Evolutionary conservation across 1,284 basidiomycete genomes (phyloP).

Genomic region (Tausonia pullulans): DNA sequence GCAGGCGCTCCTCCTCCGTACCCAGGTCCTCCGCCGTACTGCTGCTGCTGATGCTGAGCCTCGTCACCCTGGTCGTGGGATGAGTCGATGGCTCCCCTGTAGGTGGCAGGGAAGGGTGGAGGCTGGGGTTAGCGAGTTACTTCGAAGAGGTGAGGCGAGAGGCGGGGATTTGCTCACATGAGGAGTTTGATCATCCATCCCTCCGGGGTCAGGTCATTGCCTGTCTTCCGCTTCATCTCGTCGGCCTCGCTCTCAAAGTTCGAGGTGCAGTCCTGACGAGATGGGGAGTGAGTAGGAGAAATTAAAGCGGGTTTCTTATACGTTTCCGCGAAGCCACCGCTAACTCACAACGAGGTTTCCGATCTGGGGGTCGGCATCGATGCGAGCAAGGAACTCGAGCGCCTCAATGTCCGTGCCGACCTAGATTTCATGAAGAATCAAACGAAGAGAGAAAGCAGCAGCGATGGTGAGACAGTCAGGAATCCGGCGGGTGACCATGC

Average conservation of each 20-base stretch:
- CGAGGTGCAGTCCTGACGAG: constrained; percentile 33
- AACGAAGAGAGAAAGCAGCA: constrained; percentile 18
- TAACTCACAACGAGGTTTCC: constrained; percentile 34
- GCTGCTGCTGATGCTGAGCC: no score
- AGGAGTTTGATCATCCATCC: constrained; percentile 30
- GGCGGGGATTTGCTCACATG: no score
- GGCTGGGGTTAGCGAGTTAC: no score
- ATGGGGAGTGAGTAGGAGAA: not conserved
- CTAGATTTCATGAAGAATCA: constrained; percentile 28
- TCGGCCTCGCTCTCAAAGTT: constrained; percentile 36
- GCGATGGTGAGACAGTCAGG: not conserved
- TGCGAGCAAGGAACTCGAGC: constrained; percentile 34
- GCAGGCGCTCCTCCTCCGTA: no score
- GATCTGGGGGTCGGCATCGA: constrained; percentile 34
- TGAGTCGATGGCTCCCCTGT: no score
- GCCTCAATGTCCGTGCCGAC: constrained; percentile 38
- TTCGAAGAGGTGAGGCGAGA: no score
- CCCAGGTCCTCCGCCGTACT: no score
- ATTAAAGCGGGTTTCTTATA: not conserved
- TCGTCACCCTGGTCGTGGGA: no score
- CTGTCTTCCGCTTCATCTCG: constrained; percentile 33
- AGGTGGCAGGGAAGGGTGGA: no score
- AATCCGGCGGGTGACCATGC: not conserved
- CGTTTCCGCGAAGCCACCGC: constrained; percentile 18
- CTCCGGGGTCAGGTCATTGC: constrained; percentile 17